Conservation (phyloP, 1,139 yeast species). For the Taphrina sp. region DNA sequence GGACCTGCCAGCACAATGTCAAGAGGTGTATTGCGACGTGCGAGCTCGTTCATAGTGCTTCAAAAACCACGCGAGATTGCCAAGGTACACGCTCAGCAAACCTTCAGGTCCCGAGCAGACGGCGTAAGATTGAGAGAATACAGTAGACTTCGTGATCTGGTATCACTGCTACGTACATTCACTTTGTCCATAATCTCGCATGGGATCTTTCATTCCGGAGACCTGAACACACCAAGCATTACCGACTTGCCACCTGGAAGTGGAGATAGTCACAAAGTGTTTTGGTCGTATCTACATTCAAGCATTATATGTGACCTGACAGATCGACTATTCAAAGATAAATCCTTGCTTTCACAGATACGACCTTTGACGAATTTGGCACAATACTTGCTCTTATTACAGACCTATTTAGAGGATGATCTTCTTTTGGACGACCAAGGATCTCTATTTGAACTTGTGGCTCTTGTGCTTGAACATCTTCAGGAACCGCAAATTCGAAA, state of each 20-base stretch:
- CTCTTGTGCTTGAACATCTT: conserved; percentile 37
- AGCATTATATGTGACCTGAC: conserved; percentile 35
- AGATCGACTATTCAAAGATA: conserved; percentile 34
- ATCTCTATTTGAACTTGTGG: conserved; percentile 37
- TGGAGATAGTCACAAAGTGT: conserved; percentile 36
- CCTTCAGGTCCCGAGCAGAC: neutral
- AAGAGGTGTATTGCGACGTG: neutral
- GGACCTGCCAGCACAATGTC: neutral
- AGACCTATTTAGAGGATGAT: conserved; percentile 37
- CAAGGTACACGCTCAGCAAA: no score
- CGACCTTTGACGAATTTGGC: conserved; percentile 36
- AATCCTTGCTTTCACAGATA: conserved; percentile 32
- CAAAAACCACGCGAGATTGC: no score
- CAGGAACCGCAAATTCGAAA: conserved; percentile 36
- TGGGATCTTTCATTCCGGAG: neutral
- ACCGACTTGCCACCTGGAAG: neutral
- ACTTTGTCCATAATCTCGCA: neutral
- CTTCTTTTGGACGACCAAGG: conserved; percentile 38
- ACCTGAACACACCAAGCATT: neutral
- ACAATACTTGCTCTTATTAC: conserved; percentile 33
- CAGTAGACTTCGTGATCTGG: neutral
- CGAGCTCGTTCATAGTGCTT: neutral
- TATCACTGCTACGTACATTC: neutral
- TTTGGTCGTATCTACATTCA: conserved; percentile 37
- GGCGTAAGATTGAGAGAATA: neutral